phyloP scores from a whole-genome alignment of 2,329 filamentous ascomycete species.

The Alternaria brassicicola region DNA sequence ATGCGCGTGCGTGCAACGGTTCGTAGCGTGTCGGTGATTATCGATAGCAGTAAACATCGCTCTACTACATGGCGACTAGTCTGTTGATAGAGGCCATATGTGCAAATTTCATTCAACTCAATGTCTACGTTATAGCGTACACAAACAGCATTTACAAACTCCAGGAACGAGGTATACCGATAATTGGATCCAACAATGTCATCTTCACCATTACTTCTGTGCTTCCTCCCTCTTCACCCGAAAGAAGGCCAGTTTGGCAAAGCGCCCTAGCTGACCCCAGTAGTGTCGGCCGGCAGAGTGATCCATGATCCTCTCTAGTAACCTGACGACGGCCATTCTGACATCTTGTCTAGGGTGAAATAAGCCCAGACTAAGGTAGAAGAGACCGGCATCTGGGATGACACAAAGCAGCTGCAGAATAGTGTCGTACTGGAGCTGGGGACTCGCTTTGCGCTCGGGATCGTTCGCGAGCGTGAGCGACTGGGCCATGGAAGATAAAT shows the following conservation, averaged over 20 bases:
- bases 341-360: constrained; percentile 89
- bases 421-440: constrained; percentile 47
- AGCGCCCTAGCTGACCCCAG: constrained; percentile 84
- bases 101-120: neutral
- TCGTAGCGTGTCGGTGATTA: constrained; percentile 1
- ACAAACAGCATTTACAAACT: neutral
- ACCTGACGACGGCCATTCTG: constrained; percentile 74
- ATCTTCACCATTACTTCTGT: constrained; percentile 1
- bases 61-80: neutral
- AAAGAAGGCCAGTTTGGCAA: constrained; percentile 84
- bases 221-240: constrained; percentile 71
- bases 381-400: constrained; percentile 84
- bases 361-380: constrained; percentile 87
- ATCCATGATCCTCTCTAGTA: constrained; percentile 80
- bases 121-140: neutral
- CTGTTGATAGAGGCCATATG: neutral
- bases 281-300: constrained; percentile 94
- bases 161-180: neutral
- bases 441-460: constrained; percentile 28
- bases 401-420: constrained; percentile 72
- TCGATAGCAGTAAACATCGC: constrained; percentile 4
- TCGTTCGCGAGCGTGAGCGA: constrained; percentile 35
- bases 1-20: constrained; percentile 11
- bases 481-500: constrained; percentile 28
- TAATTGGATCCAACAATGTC: neutral